Percentiles rank a stretch among this genome's conserved stretches.
phyloP scores from a whole-genome alignment of 2,329 filamentous ascomycete genomes.

The Fusarium albosuccineum region DNA sequence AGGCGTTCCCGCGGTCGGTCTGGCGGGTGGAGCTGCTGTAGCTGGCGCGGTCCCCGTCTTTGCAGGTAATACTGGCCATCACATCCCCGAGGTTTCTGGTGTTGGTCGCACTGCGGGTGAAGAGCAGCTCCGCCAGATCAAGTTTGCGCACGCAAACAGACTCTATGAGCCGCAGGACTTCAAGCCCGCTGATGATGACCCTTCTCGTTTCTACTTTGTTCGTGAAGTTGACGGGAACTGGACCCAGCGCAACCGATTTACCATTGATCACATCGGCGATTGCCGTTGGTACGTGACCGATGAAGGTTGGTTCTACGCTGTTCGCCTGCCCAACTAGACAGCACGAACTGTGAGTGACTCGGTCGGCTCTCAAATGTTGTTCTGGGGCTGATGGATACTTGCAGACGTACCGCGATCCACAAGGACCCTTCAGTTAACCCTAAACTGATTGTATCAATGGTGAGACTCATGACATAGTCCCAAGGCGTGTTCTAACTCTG shows the following conservation, averaged over 20 bases:
- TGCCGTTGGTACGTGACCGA: constrained; percentile 71
- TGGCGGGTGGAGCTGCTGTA: constrained; percentile 41
- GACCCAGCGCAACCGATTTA: constrained; percentile 69
- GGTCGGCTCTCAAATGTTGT: background rate
- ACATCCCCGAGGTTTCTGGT: constrained; percentile 64
- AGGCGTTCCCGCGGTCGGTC: constrained; percentile 43
- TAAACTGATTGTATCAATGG: constrained; percentile 7
- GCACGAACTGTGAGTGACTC: constrained; percentile 23
- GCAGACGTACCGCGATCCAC: constrained; percentile 18
- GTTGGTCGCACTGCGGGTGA: constrained; percentile 65
- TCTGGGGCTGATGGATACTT: constrained; percentile 15
- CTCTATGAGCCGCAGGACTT: constrained; percentile 72
- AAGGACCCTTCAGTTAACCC: constrained; percentile 9
- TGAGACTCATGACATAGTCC: background rate
- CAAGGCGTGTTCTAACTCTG: background rate
- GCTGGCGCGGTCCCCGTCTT: constrained; percentile 50
- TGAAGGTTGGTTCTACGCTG: constrained; percentile 72
- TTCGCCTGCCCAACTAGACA: constrained; percentile 60
- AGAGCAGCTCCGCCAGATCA: constrained; percentile 60
- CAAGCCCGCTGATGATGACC: constrained; percentile 72
- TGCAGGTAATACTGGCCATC: constrained; percentile 57
- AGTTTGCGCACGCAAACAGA: constrained; percentile 63
- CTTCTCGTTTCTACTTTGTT: constrained; percentile 71
- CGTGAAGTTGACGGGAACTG: constrained; percentile 72
- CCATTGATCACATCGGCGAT: constrained; percentile 69